Percentiles rank a stretch among this genome's conserved stretches.
phyloP scores from a whole-genome alignment of 805 yeast genomes.

The Starmerella vaccinii region DNA sequence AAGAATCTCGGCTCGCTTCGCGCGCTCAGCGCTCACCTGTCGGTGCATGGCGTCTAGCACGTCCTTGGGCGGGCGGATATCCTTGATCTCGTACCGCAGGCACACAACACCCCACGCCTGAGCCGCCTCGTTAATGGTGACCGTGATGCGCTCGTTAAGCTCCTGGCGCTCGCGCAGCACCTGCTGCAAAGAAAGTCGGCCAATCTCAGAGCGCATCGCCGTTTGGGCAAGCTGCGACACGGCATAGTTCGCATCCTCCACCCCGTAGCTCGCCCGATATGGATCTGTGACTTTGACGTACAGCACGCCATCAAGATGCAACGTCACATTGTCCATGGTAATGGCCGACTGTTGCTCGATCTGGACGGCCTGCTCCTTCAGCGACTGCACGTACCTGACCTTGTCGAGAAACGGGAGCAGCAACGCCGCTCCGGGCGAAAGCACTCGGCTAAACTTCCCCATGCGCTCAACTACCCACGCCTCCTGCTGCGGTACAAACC shows the following conservation, averaged over 20 bases:
- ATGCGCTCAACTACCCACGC: constrained; percentile 87
- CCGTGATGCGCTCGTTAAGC: constrained; percentile 61
- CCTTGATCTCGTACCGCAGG: constrained; percentile 75
- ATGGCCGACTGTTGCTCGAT: constrained; percentile 77
- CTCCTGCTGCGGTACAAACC: constrained; percentile 82
- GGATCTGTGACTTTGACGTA: constrained; percentile 71
- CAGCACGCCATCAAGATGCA: constrained; percentile 75
- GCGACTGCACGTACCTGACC: constrained; percentile 69
- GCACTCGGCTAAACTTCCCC: constrained; percentile 66
- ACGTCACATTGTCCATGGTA: constrained; percentile 74
- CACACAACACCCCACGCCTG: constrained; percentile 78
- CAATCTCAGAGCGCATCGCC: constrained; percentile 83
- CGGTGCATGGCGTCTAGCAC: constrained; percentile 87
- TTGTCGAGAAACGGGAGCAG: constrained; percentile 63
- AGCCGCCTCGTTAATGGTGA: constrained; percentile 77
- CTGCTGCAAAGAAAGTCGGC: constrained; percentile 67
- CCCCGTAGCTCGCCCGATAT: constrained; percentile 77
- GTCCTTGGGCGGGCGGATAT: constrained; percentile 76
- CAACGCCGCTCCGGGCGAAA: constrained; percentile 69
- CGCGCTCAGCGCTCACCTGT: constrained; percentile 78
- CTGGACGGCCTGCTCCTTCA: constrained; percentile 77
- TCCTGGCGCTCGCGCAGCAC: constrained; percentile 68
- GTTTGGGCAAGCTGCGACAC: constrained; percentile 80
- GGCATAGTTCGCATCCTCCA: constrained; percentile 79
- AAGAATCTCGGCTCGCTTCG: constrained; percentile 76